Percentiles rank a stretch among this genome's conserved stretches.
Evolutionary conservation across 225 moss, liverwort and hornwort species (phyloP).

Genomic region (Marchantia paleacea): DNA sequence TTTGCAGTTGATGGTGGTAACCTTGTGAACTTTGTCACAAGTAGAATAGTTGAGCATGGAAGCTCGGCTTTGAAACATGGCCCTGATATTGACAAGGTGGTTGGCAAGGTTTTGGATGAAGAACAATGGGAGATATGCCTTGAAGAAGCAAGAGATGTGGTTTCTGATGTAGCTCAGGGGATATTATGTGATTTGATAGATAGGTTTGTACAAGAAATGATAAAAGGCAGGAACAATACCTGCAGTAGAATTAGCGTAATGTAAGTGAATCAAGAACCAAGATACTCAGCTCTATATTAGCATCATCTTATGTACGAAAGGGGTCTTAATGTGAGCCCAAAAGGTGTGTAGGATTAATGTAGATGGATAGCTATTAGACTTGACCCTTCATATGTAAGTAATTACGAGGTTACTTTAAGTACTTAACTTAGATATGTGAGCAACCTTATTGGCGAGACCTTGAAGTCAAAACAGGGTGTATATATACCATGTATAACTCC

Average conservation of each 20-base stretch:
- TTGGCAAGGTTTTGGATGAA: slow-evolving; percentile 28
- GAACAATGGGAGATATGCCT: slow-evolving; percentile 37
- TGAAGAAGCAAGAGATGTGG: slow-evolving; percentile 28
- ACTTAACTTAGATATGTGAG: neutral
- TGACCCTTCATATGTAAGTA: too few relatives aligned
- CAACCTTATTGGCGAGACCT: neutral
- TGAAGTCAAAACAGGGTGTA: too few relatives aligned
- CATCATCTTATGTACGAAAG: too few relatives aligned
- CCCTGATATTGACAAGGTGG: slow-evolving; percentile 33
- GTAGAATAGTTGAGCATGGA: slow-evolving; percentile 23
- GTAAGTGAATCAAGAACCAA: neutral
- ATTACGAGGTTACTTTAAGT: neutral
- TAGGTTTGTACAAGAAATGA: slow-evolving; percentile 28
- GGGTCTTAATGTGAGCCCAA: too few relatives aligned
- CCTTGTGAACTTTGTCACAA: slow-evolving; percentile 27
- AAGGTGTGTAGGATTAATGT: too few relatives aligned
- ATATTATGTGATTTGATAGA: slow-evolving; percentile 41
- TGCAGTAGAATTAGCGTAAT: neutral
- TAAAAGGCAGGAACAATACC: slow-evolving; percentile 8
- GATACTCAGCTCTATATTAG: neutral
- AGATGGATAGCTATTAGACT: too few relatives aligned
- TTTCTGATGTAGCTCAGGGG: slow-evolving; percentile 27
- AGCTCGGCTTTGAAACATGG: slow-evolving; percentile 11
- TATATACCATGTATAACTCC: too few relatives aligned
- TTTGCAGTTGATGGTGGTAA: slow-evolving; percentile 14